These are phyloP conservation scores for Boletus rubropictus DNA, from an alignment of 768 basidiomycete genomes.

Conservation along the genomic window DNA sequence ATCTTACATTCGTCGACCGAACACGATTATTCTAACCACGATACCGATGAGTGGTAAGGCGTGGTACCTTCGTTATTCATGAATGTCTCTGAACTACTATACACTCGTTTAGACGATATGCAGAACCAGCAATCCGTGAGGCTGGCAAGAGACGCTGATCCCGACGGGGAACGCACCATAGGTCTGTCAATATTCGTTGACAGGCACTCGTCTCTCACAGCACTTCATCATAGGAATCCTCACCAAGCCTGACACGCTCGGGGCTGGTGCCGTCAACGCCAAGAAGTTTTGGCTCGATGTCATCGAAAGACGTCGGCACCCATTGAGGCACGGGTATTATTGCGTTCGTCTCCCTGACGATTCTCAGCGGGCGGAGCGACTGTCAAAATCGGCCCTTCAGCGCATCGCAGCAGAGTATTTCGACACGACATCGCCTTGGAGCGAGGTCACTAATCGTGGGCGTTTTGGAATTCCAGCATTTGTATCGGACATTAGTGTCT, in stretches of 20 bases:
- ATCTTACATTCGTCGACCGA: conserved; percentile 40
- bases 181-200: conserved; percentile 34
- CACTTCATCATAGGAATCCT: conserved; percentile 45
- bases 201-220: background rate
- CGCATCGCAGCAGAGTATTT: conserved; percentile 42
- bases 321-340: conserved; percentile 54
- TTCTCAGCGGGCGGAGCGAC: conserved; percentile 37
- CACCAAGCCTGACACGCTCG: conserved; percentile 62
- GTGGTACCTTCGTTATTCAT: background rate
- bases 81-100: background rate
- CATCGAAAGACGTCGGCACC: conserved; percentile 42
- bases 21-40: conserved; percentile 59
- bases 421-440: conserved; percentile 47
- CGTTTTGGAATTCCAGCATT: conserved; percentile 54
- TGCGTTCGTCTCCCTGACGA: conserved; percentile 64
- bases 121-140: conserved; percentile 56
- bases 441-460: conserved; percentile 34
- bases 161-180: conserved; percentile 53
- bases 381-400: conserved; percentile 36
- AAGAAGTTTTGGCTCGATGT: conserved; percentile 46
- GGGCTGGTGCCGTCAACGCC: conserved; percentile 36
- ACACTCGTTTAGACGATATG: conserved; percentile 49
- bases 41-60: conserved; percentile 57
- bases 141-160: conserved; percentile 51
- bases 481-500: conserved; percentile 44